Base-by-base conservation (phyloP, 805 yeast genomes). In the Wickerhamomyces hampshirensis region DNA sequence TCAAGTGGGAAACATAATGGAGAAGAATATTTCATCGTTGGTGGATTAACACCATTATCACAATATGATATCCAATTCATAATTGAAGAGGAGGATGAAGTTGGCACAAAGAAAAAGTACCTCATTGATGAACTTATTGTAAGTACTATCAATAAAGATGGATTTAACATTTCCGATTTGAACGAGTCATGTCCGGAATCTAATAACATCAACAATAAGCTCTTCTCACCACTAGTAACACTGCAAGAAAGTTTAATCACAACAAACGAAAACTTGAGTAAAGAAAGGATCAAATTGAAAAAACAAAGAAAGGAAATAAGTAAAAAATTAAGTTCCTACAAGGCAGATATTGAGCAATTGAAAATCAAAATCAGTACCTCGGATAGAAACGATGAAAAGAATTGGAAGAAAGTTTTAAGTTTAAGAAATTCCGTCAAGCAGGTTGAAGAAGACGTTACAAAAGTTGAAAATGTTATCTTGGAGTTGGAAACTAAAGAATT, bases 191-290 rank as follows among this genome's bases (percentile, higher is more conserved):
- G 55, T 33, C 10, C 11, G 24, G 24, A 21, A 11, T 8, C 7
- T 21, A 11, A 8, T 21, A 7, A 21, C 24, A 21, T 8, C 11
- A 21, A 21, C 24, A 21, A 21, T 21, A 21, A 21, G 36, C 51
- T 71, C 26, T 53, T 67, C 18, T 68, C 84, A 2, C 87, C 89
- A 1, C 60, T 80, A 30, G 67, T 75, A 1, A 81, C 88, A 2
- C 59, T 81, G 27, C 75, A 80, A 46, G 80, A 77, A 47, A 76
- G 84, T 15, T 72, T 80, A 24, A 67, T 76, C 23, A 77, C 86
- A 0, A 78, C 86, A 0, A 75, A 76, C 44, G 73, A 74, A 17
- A 74, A 75, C 27, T 62, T 80, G 29, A 66, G 69, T 6, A 74
- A 77, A 33, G 85, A 78, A 45, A 72, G 73, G 47, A 50, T 62